Evolutionary conservation across 495 filamentous ascomycete genomes (phyloP).

Genomic region (Hapsidospora chrysogenum): DNA sequence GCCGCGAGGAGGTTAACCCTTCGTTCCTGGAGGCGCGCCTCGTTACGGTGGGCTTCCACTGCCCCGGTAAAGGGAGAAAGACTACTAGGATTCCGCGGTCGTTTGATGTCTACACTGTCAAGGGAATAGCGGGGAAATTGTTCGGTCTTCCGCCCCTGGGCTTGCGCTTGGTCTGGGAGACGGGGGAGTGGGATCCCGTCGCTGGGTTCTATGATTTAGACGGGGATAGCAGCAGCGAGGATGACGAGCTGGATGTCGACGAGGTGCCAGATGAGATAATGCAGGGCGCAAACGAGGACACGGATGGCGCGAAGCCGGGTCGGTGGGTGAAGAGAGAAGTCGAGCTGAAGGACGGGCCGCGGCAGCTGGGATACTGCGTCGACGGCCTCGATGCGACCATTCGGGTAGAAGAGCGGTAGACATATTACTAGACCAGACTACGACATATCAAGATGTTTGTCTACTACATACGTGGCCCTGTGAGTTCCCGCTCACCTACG

Average conservation of each 20-base stretch:
- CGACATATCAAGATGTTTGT: not conserved
- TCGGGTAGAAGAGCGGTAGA: slow-evolving; percentile 43
- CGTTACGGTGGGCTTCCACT: slow-evolving; percentile 42
- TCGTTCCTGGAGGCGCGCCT: slow-evolving; percentile 58
- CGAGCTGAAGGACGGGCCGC: slow-evolving; percentile 65
- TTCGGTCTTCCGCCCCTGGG: slow-evolving; percentile 48
- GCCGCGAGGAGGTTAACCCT: slow-evolving; percentile 37
- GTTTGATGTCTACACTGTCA: slow-evolving; percentile 64
- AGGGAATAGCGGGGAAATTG: slow-evolving; percentile 55
- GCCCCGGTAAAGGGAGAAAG: slow-evolving; percentile 6
- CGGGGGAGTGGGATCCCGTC: slow-evolving; percentile 69
- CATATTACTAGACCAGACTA: not conserved
- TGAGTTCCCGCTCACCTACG: not conserved
- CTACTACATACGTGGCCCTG: not conserved
- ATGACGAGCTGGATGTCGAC: slow-evolving; percentile 26
- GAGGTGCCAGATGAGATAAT: slow-evolving; percentile 10
- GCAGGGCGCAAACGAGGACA: slow-evolving; percentile 6
- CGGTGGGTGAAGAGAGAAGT: slow-evolving; percentile 58
- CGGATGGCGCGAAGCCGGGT: slow-evolving; percentile 13
- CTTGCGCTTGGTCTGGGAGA: slow-evolving; percentile 60
- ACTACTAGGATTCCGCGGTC: slow-evolving; percentile 50
- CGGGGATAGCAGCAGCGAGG: slow-evolving; percentile 38
- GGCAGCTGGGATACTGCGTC: slow-evolving; percentile 67
- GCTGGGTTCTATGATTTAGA: slow-evolving; percentile 43
- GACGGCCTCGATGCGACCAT: slow-evolving; percentile 52